Evolutionary conservation across 768 basidiomycete genomes (phyloP), one percentile per base, ranked within the genome.

Genomic region (Lactarius psammicola): DNA sequence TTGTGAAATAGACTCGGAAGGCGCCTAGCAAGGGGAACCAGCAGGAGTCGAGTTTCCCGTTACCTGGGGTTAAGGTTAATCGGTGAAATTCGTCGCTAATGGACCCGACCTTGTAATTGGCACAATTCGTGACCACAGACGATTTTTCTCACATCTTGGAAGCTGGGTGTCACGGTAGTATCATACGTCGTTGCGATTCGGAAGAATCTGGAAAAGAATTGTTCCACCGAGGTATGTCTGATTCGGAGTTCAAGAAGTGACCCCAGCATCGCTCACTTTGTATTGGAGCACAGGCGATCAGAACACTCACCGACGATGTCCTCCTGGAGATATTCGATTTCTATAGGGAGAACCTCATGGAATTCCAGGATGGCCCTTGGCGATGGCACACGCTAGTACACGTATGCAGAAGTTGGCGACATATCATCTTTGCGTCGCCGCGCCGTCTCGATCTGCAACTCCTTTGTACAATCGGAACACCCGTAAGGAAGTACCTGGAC

Each of bases 291-390:
- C 33, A 10, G 33, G 13, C 20, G 31, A 28, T 53, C 55, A n/a
- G 26, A 36, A 36, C 4, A 10, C 38, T 49, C 44, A 13, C 55
- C 13, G 54, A 44, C 30, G 36, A 42, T 8, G 26, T 58, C 36
- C 60, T 59, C 18, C 33, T 63, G 15, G 34, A n/a, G 8, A 53
- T 66, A n/a, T 59, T 64, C 36, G 10, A 33, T 26, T 55, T 31
- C 59, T 61, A 34, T 11, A 17, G 33, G 5, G 10, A n/a, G 10
- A 2, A 9, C 4, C 36, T 15, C 6, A 34, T 5, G 18, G 6
- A 9, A 18, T 18, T 1, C 18, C 55, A 13, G 31, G 49, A 15
- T 23, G 20, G 7, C 17, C 28, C 8, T 33, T 30, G 33, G 11
- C 33, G 18, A 26, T 62, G 61, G 61, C n/a, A 18, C 9, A 55